A percentile compares a stretch with the other conserved stretches of the same genome.
phyloP scores from a whole-genome alignment of 768 basidiomycete species.

The Lactifluus hygrophoroides region DNA sequence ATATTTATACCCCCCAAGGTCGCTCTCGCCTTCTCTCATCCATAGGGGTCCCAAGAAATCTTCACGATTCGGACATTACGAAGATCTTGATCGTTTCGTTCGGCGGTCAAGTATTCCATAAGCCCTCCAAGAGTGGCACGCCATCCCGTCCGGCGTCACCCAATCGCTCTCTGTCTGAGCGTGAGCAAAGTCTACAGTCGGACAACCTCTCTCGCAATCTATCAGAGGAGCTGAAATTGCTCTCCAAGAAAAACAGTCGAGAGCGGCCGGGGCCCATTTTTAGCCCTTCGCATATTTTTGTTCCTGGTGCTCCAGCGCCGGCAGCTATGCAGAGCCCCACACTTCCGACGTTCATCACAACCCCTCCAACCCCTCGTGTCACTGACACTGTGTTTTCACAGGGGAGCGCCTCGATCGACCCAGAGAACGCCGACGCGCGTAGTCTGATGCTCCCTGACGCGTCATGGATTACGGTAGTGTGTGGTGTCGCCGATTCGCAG shows the following conservation, averaged over 20 bases:
- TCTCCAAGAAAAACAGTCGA: neutral
- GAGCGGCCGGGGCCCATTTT: conserved; percentile 28
- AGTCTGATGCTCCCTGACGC: conserved; percentile 48
- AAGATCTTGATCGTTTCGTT: conserved; percentile 74
- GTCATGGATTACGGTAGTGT: conserved; percentile 74
- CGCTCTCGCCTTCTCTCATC: conserved; percentile 45
- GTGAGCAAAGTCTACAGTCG: neutral
- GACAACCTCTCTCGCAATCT: conserved; percentile 1
- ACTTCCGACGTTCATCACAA: conserved; percentile 25
- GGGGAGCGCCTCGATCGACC: conserved; percentile 1
- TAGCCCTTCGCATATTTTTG: conserved; percentile 40
- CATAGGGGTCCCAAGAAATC: conserved; percentile 48
- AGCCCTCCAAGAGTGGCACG: conserved; percentile 36
- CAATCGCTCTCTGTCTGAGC: neutral
- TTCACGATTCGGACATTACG: conserved; percentile 39
- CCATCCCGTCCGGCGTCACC: conserved; percentile 19
- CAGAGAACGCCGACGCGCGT: conserved; percentile 23
- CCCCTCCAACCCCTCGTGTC: conserved; percentile 22
- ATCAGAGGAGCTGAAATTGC: conserved; percentile 5
- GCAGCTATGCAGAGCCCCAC: conserved; percentile 14
- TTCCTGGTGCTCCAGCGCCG: conserved; percentile 31
- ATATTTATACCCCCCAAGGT: conserved; percentile 45
- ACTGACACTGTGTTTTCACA: conserved; percentile 19
- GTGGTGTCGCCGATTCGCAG: conserved; percentile 57
- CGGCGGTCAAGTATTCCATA: conserved; percentile 66